Percentiles rank a stretch among this genome's conserved stretches.
Conservation (phyloP, 768 basidiomycete genomes). For the Tylopilus cervinicoccineus region DNA sequence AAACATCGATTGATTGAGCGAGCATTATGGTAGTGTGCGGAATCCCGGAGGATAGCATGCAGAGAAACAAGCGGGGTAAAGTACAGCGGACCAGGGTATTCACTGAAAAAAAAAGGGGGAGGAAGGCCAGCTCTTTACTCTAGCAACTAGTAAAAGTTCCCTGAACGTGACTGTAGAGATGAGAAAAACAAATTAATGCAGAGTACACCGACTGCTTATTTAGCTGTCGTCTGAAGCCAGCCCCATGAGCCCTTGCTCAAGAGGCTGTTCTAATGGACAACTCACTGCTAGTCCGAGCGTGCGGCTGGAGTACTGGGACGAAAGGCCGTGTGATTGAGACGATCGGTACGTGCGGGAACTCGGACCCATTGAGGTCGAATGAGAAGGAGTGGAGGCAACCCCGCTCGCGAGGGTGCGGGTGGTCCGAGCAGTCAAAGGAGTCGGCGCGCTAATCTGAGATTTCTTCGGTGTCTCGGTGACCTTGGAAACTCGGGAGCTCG, state of each 20-base stretch:
- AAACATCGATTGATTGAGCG: constrained; percentile 25
- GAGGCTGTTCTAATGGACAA: constrained; percentile 33
- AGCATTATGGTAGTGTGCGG: constrained; percentile 37
- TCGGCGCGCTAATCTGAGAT: constrained; percentile 84
- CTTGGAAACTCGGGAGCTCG: constrained; percentile 47
- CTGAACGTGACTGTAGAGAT: constrained; percentile 4
- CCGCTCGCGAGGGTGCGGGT: constrained; percentile 51
- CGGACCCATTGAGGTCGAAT: constrained; percentile 54
- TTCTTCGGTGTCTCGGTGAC: constrained; percentile 80
- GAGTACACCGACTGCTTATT: constrained; percentile 19
- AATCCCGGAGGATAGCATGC: constrained; percentile 36
- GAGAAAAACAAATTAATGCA: constrained; percentile 8
- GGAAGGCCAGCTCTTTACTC: constrained; percentile 36
- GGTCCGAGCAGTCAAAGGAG: constrained; percentile 77
- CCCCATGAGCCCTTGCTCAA: constrained; percentile 35
- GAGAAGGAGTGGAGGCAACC: constrained; percentile 55
- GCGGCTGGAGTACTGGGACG: constrained; percentile 72
- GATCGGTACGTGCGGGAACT: constrained; percentile 63
- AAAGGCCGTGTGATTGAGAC: constrained; percentile 65
- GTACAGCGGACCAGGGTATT: constrained; percentile 42
- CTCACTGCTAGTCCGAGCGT: constrained; percentile 70
- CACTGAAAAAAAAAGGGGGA: constrained; percentile 21
- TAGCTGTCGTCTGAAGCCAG: constrained; percentile 36
- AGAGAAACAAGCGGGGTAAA: constrained; percentile 35
- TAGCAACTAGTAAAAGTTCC: constrained; percentile 27